A percentile compares a stretch with the other conserved stretches of the same genome.
Evolutionary conservation across 306 rosid genomes (phyloP).

Genomic region (Arachis stenosperma): DNA sequence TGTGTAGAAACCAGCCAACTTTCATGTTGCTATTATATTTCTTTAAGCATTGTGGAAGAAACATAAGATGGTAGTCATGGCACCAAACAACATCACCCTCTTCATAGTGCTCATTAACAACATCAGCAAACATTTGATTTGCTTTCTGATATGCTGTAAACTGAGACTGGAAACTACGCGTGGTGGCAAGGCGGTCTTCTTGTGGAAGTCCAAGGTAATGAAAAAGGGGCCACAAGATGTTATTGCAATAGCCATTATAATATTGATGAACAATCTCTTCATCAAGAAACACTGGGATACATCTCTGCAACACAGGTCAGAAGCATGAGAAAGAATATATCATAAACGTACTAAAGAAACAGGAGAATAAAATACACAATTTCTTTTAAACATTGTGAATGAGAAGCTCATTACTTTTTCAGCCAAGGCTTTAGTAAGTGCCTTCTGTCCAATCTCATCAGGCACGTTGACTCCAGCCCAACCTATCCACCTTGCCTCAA

Average conservation of each 20-base stretch:
- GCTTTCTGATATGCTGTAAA: slow-evolving; percentile 88
- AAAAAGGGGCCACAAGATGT: slow-evolving; percentile 92
- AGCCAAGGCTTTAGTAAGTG: slow-evolving; percentile 84
- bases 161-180: slow-evolving; percentile 93
- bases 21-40: slow-evolving; percentile 72
- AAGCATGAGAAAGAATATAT: slow-evolving; percentile 30
- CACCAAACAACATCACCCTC: slow-evolving; percentile 98
- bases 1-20: slow-evolving; percentile 96
- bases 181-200: slow-evolving; percentile 96
- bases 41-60: slow-evolving; percentile 86
- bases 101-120: slow-evolving; percentile 72
- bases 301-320: slow-evolving; percentile 55
- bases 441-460: slow-evolving; percentile 81
- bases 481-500: slow-evolving; percentile 92
- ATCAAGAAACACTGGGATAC: slow-evolving; percentile 92
- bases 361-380: neutral
- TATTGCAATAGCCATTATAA: slow-evolving; percentile 93
- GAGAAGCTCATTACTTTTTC: slow-evolving; percentile 59
- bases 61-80: slow-evolving; percentile 97
- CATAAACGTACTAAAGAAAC: slow-evolving; percentile 21
- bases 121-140: slow-evolving; percentile 93
- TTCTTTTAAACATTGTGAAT: slow-evolving; percentile 4
- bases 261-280: slow-evolving; percentile 93
- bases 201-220: slow-evolving; percentile 97
- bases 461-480: slow-evolving; percentile 98